Conservation (phyloP, 176 grass and related monocot genomes). For the Carex kokanica region DNA sequence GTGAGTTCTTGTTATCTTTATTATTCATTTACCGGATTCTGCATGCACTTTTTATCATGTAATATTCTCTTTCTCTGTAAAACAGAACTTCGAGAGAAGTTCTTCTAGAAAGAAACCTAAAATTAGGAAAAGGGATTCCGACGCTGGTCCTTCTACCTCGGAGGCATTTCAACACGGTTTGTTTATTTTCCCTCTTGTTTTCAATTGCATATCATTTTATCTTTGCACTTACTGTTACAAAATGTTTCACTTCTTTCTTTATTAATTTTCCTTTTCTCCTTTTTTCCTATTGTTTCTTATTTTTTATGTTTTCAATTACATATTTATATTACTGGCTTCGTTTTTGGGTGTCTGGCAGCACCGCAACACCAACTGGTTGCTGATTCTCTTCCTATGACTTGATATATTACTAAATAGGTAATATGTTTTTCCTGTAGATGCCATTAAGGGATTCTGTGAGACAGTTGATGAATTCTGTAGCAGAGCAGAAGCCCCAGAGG, state of each 20-base stretch:
- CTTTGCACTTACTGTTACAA: not conserved
- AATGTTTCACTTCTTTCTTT: constrained; percentile 17
- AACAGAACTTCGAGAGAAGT: constrained; percentile 45
- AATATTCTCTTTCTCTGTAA: constrained; percentile 30
- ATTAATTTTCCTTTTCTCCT: constrained; percentile 3
- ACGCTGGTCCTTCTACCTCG: constrained; percentile 51
- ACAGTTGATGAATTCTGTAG: constrained; percentile 85
- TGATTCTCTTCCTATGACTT: not conserved
- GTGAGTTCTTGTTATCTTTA: constrained; percentile 41
- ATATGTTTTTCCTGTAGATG: constrained; percentile 37
- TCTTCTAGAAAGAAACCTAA: constrained; percentile 87
- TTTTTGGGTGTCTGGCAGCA: constrained; percentile 11
- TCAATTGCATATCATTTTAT: not conserved
- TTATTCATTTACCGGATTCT: constrained; percentile 31
- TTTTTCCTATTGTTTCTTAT: constrained; percentile 14
- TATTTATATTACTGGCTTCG: constrained; percentile 2
- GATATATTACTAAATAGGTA: constrained; percentile 23
- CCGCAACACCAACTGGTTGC: not conserved
- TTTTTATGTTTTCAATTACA: not conserved
- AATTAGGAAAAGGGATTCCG: constrained; percentile 62
- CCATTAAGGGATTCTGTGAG: constrained; percentile 68
- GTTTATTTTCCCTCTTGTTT: not conserved
- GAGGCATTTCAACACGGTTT: constrained; percentile 72
- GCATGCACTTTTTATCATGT: constrained; percentile 12
- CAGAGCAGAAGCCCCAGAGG: constrained; percentile 64